Conservation (phyloP, 176 grass and related monocot species). For the Oropetium thomaeum region DNA sequence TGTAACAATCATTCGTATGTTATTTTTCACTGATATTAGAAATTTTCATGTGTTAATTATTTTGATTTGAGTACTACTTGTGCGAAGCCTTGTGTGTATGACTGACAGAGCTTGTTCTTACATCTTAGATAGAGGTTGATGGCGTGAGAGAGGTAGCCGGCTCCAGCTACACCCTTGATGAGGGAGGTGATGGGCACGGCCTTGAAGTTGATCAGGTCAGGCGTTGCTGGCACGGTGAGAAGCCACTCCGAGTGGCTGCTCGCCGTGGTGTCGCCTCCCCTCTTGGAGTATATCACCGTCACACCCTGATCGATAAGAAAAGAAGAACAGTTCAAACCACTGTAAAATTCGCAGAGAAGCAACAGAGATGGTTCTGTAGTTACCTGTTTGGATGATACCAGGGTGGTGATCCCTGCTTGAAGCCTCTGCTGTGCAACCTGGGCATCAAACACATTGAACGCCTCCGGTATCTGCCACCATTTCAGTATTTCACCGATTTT, state of each 20-base stretch:
- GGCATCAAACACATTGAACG: slow-evolving; percentile 89
- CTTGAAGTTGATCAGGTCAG: slow-evolving; percentile 74
- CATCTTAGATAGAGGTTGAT: slow-evolving; percentile 98
- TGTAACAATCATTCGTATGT: slow-evolving; percentile 33
- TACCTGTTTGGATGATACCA: slow-evolving; percentile 77
- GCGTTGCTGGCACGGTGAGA: slow-evolving; percentile 61
- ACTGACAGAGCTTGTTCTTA: neutral
- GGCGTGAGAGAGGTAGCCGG: slow-evolving; percentile 88
- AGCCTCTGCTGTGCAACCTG: slow-evolving; percentile 47
- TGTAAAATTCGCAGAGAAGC: neutral
- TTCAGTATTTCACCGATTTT: neutral
- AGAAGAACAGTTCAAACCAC: neutral
- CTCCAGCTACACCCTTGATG: slow-evolving; percentile 56
- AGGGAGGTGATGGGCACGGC: slow-evolving; percentile 90
- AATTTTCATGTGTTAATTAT: neutral
- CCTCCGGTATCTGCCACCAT: slow-evolving; percentile 56
- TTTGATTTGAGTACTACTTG: no score
- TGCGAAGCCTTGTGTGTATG: neutral
- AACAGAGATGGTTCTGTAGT: neutral
- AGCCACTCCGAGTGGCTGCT: slow-evolving; percentile 91
- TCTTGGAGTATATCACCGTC: slow-evolving; percentile 82
- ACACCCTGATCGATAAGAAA: slow-evolving; percentile 61
- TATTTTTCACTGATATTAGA: neutral
- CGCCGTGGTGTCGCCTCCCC: slow-evolving; percentile 59
- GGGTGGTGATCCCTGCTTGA: slow-evolving; percentile 56